Percentiles rank a stretch among this genome's conserved stretches.
phyloP scores from a whole-genome alignment of 768 basidiomycete species.

The Gymnopilus dilepis region DNA sequence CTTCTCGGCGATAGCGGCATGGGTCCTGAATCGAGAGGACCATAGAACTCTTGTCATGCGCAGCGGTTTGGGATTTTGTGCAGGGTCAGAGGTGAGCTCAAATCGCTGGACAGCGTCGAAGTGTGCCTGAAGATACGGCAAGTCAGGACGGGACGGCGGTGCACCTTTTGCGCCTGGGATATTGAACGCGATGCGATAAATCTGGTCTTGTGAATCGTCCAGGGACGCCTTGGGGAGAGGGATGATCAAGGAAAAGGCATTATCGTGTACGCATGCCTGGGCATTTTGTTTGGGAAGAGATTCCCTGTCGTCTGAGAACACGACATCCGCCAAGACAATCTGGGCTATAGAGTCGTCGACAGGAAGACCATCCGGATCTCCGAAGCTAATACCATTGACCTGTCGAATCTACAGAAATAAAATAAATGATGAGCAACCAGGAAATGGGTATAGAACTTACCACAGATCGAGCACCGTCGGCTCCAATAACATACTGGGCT shows the following conservation, averaged over 20 bases:
- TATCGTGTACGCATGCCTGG: neutral
- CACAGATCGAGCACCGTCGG: conserved; percentile 10
- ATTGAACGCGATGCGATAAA: conserved; percentile 7
- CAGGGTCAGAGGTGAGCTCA: neutral
- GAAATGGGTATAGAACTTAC: neutral
- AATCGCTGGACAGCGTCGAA: neutral
- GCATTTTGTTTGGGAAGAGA: neutral
- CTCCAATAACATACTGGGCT: conserved; percentile 11
- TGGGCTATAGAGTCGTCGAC: conserved; percentile 5
- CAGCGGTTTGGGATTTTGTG: neutral
- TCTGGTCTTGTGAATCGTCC: neutral
- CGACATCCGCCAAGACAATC: conserved; percentile 6
- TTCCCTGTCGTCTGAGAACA: neutral
- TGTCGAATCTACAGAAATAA: conserved; percentile 4
- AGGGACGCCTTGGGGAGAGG: neutral
- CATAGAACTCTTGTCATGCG: conserved; percentile 4
- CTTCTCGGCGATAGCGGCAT: conserved; percentile 11
- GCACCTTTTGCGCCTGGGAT: neutral
- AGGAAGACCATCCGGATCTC: conserved; percentile 1
- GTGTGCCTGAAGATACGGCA: conserved; percentile 5
- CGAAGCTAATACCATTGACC: conserved; percentile 1
- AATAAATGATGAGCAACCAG: neutral
- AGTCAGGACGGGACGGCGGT: conserved; percentile 1
- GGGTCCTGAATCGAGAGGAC: conserved; percentile 10
- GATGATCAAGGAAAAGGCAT: neutral